Base-by-base conservation (phyloP, 108 stramenopile species). In the Skeletonema menzelii region DNA sequence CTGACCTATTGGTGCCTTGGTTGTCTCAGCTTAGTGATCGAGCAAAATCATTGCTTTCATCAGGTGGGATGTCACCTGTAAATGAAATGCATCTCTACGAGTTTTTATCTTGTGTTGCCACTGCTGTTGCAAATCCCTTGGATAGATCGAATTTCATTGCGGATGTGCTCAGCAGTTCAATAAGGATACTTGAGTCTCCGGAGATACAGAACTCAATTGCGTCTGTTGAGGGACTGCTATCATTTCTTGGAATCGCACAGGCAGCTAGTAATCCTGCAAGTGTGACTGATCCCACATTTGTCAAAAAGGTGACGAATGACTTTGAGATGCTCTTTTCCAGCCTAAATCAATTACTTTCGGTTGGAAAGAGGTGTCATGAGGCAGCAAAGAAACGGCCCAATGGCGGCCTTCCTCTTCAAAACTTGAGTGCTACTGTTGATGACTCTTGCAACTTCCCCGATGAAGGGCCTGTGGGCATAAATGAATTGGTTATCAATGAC, bases 31-130 rank as follows among this genome's bases (percentile, higher is more conserved):
- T 96, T 2, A 92, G 89, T 70, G 86, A 92, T 10, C 79, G 87
- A 40, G 82, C 87, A 8, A 86, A 84, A 17, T 57, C 82, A 13
- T 76, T 91, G 15, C 73, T 96, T 35, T 72, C 89, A 5, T 85
- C 83, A 6, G 74, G 73, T 67, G 84, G 78, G 4, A 75, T 94
- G n/a, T 76, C 86, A 27, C 90, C 91, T 17, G 69, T 84, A 11
- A 92, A 93, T 67, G 82, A 87, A 63, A 96, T 94, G 90, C 92
- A 96, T 66, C 75, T 96, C 5, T 91, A 88, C 59, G 95, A 96
- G 65, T 96, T 96, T 64, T 75, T 96, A 20, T 85, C 89, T 10
- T 89, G 90, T 76, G 90, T 96, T 14, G 92, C 92, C 22, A 88
- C 87, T 24, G 91, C 90, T 20, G 92, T 93, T 13, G 87, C 92